These are phyloP conservation scores for Pseudodiploospora longispora DNA, from an alignment of 2,329 filamentous ascomycete genomes.

Conservation along the genomic window DNA sequence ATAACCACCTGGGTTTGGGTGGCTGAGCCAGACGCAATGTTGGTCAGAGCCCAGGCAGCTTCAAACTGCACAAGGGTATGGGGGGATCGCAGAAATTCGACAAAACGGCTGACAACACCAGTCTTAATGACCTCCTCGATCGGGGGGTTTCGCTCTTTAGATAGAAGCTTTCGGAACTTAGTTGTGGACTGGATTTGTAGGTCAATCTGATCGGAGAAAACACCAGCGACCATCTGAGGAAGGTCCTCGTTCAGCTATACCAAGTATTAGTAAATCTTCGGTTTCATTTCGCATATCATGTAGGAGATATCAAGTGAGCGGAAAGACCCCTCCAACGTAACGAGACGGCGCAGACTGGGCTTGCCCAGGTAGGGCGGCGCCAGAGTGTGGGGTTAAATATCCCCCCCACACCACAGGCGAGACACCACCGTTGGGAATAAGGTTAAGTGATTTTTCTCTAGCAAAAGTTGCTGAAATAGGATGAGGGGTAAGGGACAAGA, in stretches of 20 bases:
- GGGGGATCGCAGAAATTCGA: constrained; percentile 95
- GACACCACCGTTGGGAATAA: constrained; percentile 7
- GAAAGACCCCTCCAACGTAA: too few relatives aligned
- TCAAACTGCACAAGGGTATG: constrained; percentile 98
- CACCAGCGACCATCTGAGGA: constrained; percentile 93
- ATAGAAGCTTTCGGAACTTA: constrained; percentile 95
- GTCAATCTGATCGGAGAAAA: constrained; percentile 98
- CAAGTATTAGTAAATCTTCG: too few relatives aligned
- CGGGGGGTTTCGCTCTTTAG: constrained; percentile 97
- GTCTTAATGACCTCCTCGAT: constrained; percentile 99
- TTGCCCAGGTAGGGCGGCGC: constrained; percentile 11
- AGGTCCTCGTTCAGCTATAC: constrained; percentile 92
- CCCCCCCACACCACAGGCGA: constrained; percentile 24
- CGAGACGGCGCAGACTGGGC: background rate
- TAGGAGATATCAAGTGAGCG: too few relatives aligned
- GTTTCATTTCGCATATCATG: too few relatives aligned
- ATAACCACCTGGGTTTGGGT: constrained; percentile 98
- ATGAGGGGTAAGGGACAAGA: constrained; percentile 4
- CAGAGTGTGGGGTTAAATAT: constrained; percentile 26
- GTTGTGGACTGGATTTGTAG: constrained; percentile 95
- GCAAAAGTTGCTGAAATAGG: background rate
- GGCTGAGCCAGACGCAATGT: constrained; percentile 96
- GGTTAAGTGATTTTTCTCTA: constrained; percentile 1
- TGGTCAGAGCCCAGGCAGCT: constrained; percentile 97
- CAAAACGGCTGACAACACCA: constrained; percentile 92